These are phyloP conservation scores for Penicillium arizonense DNA, from an alignment of 495 filamentous ascomycete species.

Conservation along the genomic window DNA sequence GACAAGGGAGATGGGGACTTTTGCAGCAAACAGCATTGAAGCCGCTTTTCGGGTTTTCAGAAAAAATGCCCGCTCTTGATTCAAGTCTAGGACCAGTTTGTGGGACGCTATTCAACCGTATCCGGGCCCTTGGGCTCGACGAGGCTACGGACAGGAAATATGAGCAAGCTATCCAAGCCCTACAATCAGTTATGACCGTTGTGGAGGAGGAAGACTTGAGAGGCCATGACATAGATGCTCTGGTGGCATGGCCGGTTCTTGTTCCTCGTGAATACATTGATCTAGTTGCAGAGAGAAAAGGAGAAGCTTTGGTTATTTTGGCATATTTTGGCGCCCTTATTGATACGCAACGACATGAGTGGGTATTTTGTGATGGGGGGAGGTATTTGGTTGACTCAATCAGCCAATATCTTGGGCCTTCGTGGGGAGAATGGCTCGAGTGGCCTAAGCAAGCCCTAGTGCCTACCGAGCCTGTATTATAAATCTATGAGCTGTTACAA, in stretches of 20 bases:
- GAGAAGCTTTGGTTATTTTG: constrained; percentile 16
- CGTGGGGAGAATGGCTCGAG: constrained; percentile 16
- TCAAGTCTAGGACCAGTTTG: not conserved
- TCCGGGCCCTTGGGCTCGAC: not conserved
- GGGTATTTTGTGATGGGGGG: constrained; percentile 19
- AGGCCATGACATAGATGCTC: not conserved
- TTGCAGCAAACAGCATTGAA: constrained; percentile 8
- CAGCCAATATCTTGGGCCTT: constrained; percentile 6
- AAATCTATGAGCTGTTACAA: no score
- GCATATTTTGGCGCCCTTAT: constrained; percentile 17
- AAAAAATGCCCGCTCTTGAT: not conserved
- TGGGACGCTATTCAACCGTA: not conserved
- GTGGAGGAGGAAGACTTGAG: not conserved
- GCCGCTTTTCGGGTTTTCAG: constrained; percentile 1
- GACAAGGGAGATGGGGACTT: constrained; percentile 4
- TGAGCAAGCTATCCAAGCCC: constrained; percentile 3
- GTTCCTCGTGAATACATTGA: constrained; percentile 12
- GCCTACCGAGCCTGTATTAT: not conserved
- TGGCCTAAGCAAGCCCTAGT: not conserved
- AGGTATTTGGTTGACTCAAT: constrained; percentile 12
- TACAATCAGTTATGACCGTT: constrained; percentile 10
- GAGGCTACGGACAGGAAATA: constrained; percentile 2
- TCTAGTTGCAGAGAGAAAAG: constrained; percentile 5
- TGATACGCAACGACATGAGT: constrained; percentile 5
- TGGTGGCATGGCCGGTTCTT: constrained; percentile 15